Conservation (phyloP, 202 grass and related monocot species). For the Zoysia matrella region DNA sequence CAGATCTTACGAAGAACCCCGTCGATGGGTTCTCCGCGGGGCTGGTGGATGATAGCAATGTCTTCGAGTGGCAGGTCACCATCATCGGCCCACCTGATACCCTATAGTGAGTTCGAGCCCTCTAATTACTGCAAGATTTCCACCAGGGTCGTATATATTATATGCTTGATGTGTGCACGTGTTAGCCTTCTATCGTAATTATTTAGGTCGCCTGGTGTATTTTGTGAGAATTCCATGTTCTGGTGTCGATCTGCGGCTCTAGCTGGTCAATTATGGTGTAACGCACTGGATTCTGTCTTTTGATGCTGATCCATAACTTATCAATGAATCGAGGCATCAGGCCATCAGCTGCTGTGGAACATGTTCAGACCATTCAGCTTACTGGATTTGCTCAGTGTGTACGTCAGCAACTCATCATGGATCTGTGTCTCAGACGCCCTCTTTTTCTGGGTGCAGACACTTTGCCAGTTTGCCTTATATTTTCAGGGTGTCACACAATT, state of each 20-base stretch:
- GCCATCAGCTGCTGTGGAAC: background rate
- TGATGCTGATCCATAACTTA: background rate
- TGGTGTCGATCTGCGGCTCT: background rate
- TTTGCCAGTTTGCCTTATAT: background rate
- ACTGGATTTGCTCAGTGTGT: conserved; percentile 7
- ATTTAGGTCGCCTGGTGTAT: background rate
- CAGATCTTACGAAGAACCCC: conserved; percentile 98
- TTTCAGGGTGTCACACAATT: background rate
- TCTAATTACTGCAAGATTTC: conserved; percentile 18
- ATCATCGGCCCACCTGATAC: conserved; percentile 97
- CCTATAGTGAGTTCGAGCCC: conserved; percentile 73
- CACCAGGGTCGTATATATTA: conserved; percentile 4
- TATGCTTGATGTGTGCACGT: conserved; percentile 15
- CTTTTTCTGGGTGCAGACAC: background rate
- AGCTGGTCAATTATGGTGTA: conserved; percentile 18
- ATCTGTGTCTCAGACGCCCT: background rate
- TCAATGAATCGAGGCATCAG: background rate
- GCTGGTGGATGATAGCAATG: conserved; percentile 85
- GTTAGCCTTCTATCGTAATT: background rate
- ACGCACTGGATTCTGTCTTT: background rate
- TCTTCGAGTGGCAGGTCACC: conserved; percentile 99
- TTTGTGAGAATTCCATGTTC: conserved; percentile 11
- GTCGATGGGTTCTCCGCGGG: conserved; percentile 98
- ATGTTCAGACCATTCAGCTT: background rate
- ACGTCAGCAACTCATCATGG: background rate